A percentile compares a stretch with the other conserved stretches of the same genome.
phyloP scores from a whole-genome alignment of 345 rosid genomes.

The Diplotaxis tenuifolia region DNA sequence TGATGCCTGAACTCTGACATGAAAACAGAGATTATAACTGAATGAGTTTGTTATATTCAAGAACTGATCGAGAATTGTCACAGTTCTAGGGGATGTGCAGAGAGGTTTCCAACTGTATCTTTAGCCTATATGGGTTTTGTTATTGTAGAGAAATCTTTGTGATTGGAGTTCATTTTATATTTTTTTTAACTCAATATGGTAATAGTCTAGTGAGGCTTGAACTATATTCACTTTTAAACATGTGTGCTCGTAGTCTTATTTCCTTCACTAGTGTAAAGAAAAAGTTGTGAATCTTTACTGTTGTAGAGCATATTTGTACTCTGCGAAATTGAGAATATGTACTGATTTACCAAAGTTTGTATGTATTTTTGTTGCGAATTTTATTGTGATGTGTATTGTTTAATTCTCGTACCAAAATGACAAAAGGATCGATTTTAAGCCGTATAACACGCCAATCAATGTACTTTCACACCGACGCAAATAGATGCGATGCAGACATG shows the following conservation, averaged over 20 bases:
- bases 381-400: not conserved
- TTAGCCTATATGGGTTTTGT: constrained; percentile 13
- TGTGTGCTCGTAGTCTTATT: not conserved
- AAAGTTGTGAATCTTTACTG: not conserved
- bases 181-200: constrained; percentile 3
- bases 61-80: constrained; percentile 14
- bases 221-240: not conserved
- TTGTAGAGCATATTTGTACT: not conserved
- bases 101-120: constrained; percentile 12
- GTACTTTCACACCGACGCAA: not conserved
- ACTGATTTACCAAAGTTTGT: not conserved
- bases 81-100: constrained; percentile 6
- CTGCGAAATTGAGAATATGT: constrained; percentile 5
- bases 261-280: not conserved
- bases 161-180: not conserved
- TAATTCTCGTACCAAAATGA: constrained; percentile 2
- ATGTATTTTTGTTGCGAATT: not conserved
- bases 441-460: not conserved
- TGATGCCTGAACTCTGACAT: not conserved
- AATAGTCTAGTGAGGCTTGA: not conserved
- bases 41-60: constrained; percentile 3
- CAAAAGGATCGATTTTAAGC: not conserved
- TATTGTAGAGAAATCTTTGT: constrained; percentile 6
- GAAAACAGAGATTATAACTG: not conserved
- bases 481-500: not conserved